Evolutionary conservation across 2,329 filamentous ascomycete species (phyloP).

Genomic region (Aspergillus brasiliensis): DNA sequence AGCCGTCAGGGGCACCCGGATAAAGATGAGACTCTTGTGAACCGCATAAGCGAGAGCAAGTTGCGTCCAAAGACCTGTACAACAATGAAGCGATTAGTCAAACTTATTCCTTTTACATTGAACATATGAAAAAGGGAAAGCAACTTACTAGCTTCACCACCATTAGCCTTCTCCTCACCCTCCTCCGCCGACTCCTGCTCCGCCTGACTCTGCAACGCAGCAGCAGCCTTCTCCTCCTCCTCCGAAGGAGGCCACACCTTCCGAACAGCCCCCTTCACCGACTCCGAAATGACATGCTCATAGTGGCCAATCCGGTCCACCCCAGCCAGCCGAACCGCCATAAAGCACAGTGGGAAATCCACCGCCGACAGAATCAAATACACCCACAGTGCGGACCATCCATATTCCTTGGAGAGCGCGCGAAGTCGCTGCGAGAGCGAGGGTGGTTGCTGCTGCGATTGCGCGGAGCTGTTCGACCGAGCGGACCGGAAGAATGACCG

Average conservation of each 20-base stretch:
- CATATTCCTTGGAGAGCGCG: slow-evolving; percentile 87
- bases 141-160: slow-evolving; percentile 72
- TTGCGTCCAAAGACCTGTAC: slow-evolving; percentile 73
- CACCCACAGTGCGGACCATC: slow-evolving; percentile 89
- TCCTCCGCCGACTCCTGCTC: slow-evolving; percentile 41
- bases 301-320: slow-evolving; percentile 76
- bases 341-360: slow-evolving; percentile 94
- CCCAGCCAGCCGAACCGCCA: slow-evolving; percentile 79
- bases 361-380: slow-evolving; percentile 80
- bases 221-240: slow-evolving; percentile 28
- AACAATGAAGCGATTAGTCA: neutral
- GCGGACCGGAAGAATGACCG: slow-evolving; percentile 31
- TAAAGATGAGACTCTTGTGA: slow-evolving; percentile 96
- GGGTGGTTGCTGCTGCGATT: slow-evolving; percentile 34
- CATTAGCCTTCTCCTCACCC: slow-evolving; percentile 54
- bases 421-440: slow-evolving; percentile 72
- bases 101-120: no score
- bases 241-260: slow-evolving; percentile 42
- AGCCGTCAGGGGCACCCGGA: slow-evolving; percentile 89
- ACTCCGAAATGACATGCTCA: slow-evolving; percentile 48
- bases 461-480: slow-evolving; percentile 21
- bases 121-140: neutral
- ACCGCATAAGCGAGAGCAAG: slow-evolving; percentile 92
- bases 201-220: slow-evolving; percentile 2
- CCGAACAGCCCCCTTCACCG: slow-evolving; percentile 34